These are phyloP conservation scores for Colletotrichum spaethianum DNA, from an alignment of 2,329 filamentous ascomycete species.

Conservation along the genomic window DNA sequence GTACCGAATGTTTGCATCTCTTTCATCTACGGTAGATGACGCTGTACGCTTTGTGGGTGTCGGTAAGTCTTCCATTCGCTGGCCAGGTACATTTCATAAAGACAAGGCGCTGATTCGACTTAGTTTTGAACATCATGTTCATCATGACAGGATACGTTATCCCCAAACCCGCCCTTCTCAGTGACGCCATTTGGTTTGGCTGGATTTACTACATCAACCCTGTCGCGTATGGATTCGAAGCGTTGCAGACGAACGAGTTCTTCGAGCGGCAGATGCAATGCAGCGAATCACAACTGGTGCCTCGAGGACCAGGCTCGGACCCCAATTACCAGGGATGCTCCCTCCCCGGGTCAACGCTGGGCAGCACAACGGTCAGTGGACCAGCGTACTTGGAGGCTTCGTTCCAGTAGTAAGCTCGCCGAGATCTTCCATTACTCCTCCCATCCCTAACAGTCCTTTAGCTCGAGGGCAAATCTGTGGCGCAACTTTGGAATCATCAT, in stretches of 20 bases:
- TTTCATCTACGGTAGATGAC: slow-evolving; percentile 73
- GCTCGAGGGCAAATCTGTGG: slow-evolving; percentile 71
- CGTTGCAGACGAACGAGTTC: slow-evolving; percentile 69
- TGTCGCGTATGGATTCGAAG: slow-evolving; percentile 76
- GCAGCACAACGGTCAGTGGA: slow-evolving; percentile 65
- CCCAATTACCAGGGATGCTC: slow-evolving; percentile 68
- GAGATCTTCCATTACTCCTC: accelerated
- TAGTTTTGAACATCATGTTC: slow-evolving; percentile 71
- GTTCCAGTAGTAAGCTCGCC: slow-evolving; percentile 63
- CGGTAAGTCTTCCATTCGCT: slow-evolving; percentile 12
- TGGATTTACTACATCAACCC: slow-evolving; percentile 79
- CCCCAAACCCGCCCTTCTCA: slow-evolving; percentile 67
- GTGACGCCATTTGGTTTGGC: slow-evolving; percentile 77
- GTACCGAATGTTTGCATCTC: slow-evolving; percentile 61
- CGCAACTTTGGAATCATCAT: slow-evolving; percentile 85
- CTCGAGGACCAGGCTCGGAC: slow-evolving; percentile 57
- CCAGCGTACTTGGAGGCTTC: slow-evolving; percentile 66
- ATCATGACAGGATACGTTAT: slow-evolving; percentile 79
- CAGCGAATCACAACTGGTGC: slow-evolving; percentile 60
- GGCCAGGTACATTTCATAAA: accelerated
- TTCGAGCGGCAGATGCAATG: slow-evolving; percentile 66
- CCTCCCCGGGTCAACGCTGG: slow-evolving; percentile 65
- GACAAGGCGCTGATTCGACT: not conserved
- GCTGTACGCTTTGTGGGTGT: slow-evolving; percentile 63
- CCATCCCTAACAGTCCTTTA: not conserved